phyloP scores from a whole-genome alignment of 2,329 filamentous ascomycete genomes.

The Ophiostoma pallidulum region DNA sequence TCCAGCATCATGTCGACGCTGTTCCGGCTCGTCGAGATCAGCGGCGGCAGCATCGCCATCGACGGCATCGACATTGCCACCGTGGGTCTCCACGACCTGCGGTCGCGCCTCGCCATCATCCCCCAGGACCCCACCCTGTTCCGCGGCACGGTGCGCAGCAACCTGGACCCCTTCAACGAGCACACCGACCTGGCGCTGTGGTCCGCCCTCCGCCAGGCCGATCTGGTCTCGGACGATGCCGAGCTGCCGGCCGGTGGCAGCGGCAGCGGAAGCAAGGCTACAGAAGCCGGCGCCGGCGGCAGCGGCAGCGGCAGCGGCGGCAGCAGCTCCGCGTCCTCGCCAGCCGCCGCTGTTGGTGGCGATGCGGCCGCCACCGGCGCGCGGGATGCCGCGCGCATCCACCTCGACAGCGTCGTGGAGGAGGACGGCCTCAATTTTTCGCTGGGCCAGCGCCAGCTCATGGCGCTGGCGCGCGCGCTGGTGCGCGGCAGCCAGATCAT shows the following conservation, averaged over 20 bases:
- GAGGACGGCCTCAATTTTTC: constrained; percentile 96
- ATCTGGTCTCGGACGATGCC: constrained; percentile 47
- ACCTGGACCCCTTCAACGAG: constrained; percentile 72
- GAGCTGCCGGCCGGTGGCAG: constrained; percentile 18
- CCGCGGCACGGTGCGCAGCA: constrained; percentile 67
- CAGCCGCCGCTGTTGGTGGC: background rate
- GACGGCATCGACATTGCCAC: constrained; percentile 62
- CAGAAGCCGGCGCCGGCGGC: background rate
- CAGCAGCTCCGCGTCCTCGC: background rate
- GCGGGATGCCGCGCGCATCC: constrained; percentile 48
- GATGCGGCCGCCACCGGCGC: background rate
- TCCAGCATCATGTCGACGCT: constrained; percentile 75
- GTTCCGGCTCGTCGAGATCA: constrained; percentile 64
- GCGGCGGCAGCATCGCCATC: constrained; percentile 51
- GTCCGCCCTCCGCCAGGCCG: constrained; percentile 67
- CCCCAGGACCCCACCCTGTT: constrained; percentile 80
- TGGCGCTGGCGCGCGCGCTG: constrained; percentile 85
- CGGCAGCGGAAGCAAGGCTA: background rate
- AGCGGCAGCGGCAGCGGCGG: background rate
- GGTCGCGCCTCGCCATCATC: constrained; percentile 70
- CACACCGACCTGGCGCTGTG: constrained; percentile 70
- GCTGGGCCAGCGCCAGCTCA: constrained; percentile 86
- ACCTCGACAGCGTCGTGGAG: constrained; percentile 77
- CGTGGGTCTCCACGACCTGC: constrained; percentile 64
- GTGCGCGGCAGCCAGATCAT: constrained; percentile 86